Evolutionary conservation across 2,329 filamentous ascomycete genomes (phyloP), one percentile per base, ranked within the genome.

Genomic region (Diplocarpon mali): DNA sequence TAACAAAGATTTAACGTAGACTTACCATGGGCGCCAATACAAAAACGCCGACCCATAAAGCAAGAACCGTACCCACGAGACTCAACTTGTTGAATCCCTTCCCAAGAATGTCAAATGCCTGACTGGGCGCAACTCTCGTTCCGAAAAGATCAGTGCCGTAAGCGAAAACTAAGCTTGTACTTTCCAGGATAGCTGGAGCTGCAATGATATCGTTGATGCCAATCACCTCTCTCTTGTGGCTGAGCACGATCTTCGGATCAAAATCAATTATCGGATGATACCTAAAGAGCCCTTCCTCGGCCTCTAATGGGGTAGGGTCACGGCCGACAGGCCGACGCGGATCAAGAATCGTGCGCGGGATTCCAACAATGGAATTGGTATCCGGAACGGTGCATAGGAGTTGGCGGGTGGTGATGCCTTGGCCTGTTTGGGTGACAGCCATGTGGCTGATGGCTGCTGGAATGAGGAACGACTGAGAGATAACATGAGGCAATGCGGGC

Each of bases 51-150:
- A 76, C 72, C 37, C 76, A 76, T 54, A 96, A 70, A 14, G 86
- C 90, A 34, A 83, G 70, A 31, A 98, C 88, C 1, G 92, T 98
- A 13, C 76, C 71, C 31, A 95, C 64, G 60, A 98, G 76, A 55
- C 88, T 84, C 45, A 88, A 61, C 70, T 94, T 95, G 62, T 90
- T 92, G 65, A 98, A 98, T 2, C 86, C 85, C 65, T 88, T 92
- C 50, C 88, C 92, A 13, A 98, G 68, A 35, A 96, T 78, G 66
- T 98, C 92, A 64, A 98, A 98, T 13, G 84, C 76, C 56, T 84
- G 79, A 64, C 87, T 95, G 1, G 92, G 92, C n/a, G 83, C 78
- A 10, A 93, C 76, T 42, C 88, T 72, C 1, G 88, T 90, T 12
- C 85, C 88, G 54, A 93, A 98, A 2, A 96, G 69, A 62, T 98